Base-by-base conservation (phyloP, 2,329 filamentous ascomycete species). In the Endoconidiophora laricicola region DNA sequence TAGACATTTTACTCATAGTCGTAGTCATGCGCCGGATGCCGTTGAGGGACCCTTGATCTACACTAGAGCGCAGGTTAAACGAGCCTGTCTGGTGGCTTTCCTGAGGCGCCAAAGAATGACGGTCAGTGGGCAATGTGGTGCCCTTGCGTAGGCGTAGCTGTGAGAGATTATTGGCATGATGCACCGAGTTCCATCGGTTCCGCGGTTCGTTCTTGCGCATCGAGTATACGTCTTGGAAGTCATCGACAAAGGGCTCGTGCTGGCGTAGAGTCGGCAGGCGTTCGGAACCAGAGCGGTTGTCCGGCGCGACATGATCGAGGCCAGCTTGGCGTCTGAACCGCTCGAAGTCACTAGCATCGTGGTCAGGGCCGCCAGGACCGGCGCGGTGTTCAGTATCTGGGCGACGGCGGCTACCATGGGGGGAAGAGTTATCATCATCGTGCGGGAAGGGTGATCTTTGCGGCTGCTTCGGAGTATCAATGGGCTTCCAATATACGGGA, bases 401-500 rank as follows among this genome's bases (percentile, higher is more conserved):
- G 10, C 37, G 51, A 20, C 47, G 51, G 37, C 26, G 44, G 10
- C 12, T 50, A 29, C 53, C 16, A 24, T 50, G 41, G 26, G 49
- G 39, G 16, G 43, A 42, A 29, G 53, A 10, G 40, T 44, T 24
- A 26, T 48, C 24, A 38, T 48, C 48, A 46, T 53, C 40, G 23
- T 3, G 40, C 7, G 42, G 44, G 38, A 43, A 42, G 2, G 41
- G 22, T 10, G 24, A 48, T 5, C 16, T 14, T 18, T 22, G 43
- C 20, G 23, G 46, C 18, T 22, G 36, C 33, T 48, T 40, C 9
- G 41, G 29, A 7, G 26, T 48, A 16, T 50, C 22, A 61, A 58
- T 44, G 58, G 53, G 46, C 59, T 63, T 47, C 58, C 68, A 71
- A 59, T 67, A 85, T 58, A 85, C 69, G 2, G 83, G 83, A 58